Conservation (phyloP, 1,284 basidiomycete species). For the Psilocybe mexicana region DNA sequence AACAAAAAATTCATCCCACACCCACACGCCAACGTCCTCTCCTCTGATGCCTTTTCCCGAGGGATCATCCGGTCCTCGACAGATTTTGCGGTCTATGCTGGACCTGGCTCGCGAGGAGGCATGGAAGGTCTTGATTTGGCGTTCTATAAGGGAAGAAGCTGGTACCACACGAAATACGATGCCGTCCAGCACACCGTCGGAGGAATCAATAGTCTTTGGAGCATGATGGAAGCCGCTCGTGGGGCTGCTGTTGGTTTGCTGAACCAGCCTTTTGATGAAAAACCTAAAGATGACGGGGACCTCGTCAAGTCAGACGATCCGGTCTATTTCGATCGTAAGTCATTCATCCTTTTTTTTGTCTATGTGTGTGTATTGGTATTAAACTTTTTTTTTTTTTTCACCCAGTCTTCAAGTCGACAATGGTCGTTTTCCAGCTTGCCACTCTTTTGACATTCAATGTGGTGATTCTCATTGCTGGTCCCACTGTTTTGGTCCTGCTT, state of each 20-base stretch:
- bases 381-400: neutral
- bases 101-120: constrained; percentile 29
- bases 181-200: constrained; percentile 56
- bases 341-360: neutral
- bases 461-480: constrained; percentile 59
- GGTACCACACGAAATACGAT: constrained; percentile 73
- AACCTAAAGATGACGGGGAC: constrained; percentile 23
- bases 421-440: constrained; percentile 56
- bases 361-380: neutral
- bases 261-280: constrained; percentile 30
- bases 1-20: constrained; percentile 46
- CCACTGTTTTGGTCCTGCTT: constrained; percentile 52
- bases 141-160: constrained; percentile 69
- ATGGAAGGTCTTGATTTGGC: constrained; percentile 72
- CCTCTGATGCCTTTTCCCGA: constrained; percentile 62
- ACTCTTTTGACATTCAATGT: constrained; percentile 58
- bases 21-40: constrained; percentile 68
- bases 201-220: constrained; percentile 61
- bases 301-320: constrained; percentile 34
- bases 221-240: constrained; percentile 67
- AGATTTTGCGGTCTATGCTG: constrained; percentile 66
- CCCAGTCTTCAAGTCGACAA: constrained; percentile 58
- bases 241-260: constrained; percentile 57
- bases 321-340: constrained; percentile 76
- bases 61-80: constrained; percentile 65